Evolutionary conservation across 768 basidiomycete genomes (phyloP).

Genomic region (Thelephora aurantiotincta): DNA sequence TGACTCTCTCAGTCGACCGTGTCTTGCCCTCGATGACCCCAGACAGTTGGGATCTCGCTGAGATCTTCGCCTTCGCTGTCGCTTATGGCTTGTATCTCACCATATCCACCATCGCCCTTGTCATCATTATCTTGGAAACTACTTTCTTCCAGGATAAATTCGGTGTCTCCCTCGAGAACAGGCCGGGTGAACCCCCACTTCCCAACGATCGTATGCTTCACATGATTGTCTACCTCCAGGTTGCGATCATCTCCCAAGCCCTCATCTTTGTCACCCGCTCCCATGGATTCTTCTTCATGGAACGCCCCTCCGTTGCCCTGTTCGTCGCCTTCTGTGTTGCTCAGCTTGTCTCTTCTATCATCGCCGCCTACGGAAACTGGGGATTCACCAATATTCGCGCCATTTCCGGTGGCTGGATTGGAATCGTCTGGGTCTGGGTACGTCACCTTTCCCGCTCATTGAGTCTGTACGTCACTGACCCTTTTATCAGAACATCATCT

Average conservation of each 20-base stretch:
- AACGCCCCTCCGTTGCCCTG: conserved; percentile 81
- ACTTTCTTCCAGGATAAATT: conserved; percentile 85
- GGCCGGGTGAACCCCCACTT: conserved; percentile 14
- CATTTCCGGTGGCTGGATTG: conserved; percentile 91
- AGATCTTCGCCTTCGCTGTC: conserved; percentile 92
- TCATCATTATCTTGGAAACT: conserved; percentile 76
- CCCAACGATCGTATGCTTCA: conserved; percentile 67
- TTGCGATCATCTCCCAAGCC: conserved; percentile 97
- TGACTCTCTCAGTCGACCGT: conserved; percentile 94
- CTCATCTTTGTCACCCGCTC: conserved; percentile 94
- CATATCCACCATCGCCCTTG: conserved; percentile 71
- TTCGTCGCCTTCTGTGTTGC: conserved; percentile 86
- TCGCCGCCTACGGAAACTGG: conserved; percentile 88
- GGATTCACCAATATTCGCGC: conserved; percentile 75
- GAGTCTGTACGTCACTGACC: background rate
- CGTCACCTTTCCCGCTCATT: conserved; percentile 15
- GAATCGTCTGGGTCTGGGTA: conserved; percentile 96
- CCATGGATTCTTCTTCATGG: conserved; percentile 95
- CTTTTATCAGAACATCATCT: conserved; percentile 64
- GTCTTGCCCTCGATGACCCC: conserved; percentile 88
- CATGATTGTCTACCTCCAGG: conserved; percentile 89
- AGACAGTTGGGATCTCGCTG: conserved; percentile 90
- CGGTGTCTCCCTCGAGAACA: conserved; percentile 40
- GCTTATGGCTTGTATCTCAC: conserved; percentile 94
- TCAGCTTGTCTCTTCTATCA: conserved; percentile 90